Base-by-base conservation (phyloP, 2,329 filamentous ascomycete species). In the Xylariomycetidae sp. region DNA sequence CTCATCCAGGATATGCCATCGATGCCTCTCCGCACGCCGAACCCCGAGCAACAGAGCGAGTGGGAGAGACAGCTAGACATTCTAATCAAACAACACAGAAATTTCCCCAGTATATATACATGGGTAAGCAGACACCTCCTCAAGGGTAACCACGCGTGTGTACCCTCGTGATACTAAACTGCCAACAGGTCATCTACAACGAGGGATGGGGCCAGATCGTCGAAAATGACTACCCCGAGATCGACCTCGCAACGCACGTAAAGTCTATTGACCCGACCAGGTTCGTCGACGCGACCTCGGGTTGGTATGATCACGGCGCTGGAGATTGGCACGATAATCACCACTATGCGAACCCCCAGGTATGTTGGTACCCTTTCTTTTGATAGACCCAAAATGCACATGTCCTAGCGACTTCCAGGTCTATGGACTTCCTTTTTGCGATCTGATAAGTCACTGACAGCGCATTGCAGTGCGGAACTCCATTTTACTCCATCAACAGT, bases 1-100 rank as follows among this genome's bases (percentile, higher is more conserved):
- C 68, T 86, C 5, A 77, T 85, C 29, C 82, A 85, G 50, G 82
- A 86, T 41, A 86, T 86, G 82, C 81, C 81, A 0, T 71, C 78
- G 3, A 57, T 84, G 35, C 26, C 51, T 46, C 10, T 50, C 49
- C 33, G 50, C 3, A 54, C 48, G 16, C 64, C 71, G 25, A 56
- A 62, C 25, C 35, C 42, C 1, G 56, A 48, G 2, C 67, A 74
- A 35, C 74, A 78, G 48, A 45, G 50, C 2, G 75, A 79, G 36
- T 79, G 76, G 40, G 58, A 62, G 14, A 62, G 74, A 61, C 52
- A 85, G 48, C 63, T 85, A 2, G 70, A 73, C 18, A 45, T 81
- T 7, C 55, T 85, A 27, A 59, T 86, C 26, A 65, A 74, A 25
- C 77, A 85, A 42, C 74, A 77, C 52, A 76, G 73, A 56, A 79